Percentiles rank a stretch among this genome's conserved stretches.
These are phyloP conservation scores for Phaeotremella fagi DNA, from an alignment of 768 basidiomycete species.

Conservation along the genomic window DNA sequence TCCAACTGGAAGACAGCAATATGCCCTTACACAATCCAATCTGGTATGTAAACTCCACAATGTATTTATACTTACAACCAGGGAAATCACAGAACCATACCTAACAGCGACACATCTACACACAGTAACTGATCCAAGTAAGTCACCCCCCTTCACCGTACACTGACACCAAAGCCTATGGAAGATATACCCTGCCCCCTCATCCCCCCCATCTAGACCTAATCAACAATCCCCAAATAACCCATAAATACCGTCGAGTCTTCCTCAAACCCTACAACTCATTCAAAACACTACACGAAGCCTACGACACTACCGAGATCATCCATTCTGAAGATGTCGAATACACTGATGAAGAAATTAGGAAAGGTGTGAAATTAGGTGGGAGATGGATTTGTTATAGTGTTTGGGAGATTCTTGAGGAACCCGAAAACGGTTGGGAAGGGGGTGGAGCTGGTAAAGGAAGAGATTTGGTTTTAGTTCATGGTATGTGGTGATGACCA, in stretches of 20 bases:
- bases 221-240: slow-evolving; percentile 32
- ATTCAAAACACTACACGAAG: slow-evolving; percentile 20
- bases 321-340: slow-evolving; percentile 43
- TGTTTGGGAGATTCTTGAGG: slow-evolving; percentile 39
- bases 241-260: slow-evolving; percentile 39
- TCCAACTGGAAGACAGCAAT: neutral
- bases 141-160: slow-evolving; percentile 2
- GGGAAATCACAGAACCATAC: slow-evolving; percentile 46
- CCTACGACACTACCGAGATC: slow-evolving; percentile 38
- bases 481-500: slow-evolving; percentile 39
- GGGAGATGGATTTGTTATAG: slow-evolving; percentile 49
- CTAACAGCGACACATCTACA: slow-evolving; percentile 39
- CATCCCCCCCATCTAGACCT: slow-evolving; percentile 40
- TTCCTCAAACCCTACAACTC: slow-evolving; percentile 34
- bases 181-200: slow-evolving; percentile 44
- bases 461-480: slow-evolving; percentile 45
- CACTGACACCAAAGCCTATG: slow-evolving; percentile 30
- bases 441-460: slow-evolving; percentile 40
- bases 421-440: slow-evolving; percentile 36
- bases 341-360: slow-evolving; percentile 40
- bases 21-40: slow-evolving; percentile 32
- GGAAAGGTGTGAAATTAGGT: slow-evolving; percentile 17
- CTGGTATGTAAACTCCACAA: slow-evolving; percentile 20
- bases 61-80: slow-evolving; percentile 3
- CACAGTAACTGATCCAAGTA: slow-evolving; percentile 45